Base-by-base conservation (phyloP, 768 basidiomycete species). In the Xerocomus brunneocitrinus region DNA sequence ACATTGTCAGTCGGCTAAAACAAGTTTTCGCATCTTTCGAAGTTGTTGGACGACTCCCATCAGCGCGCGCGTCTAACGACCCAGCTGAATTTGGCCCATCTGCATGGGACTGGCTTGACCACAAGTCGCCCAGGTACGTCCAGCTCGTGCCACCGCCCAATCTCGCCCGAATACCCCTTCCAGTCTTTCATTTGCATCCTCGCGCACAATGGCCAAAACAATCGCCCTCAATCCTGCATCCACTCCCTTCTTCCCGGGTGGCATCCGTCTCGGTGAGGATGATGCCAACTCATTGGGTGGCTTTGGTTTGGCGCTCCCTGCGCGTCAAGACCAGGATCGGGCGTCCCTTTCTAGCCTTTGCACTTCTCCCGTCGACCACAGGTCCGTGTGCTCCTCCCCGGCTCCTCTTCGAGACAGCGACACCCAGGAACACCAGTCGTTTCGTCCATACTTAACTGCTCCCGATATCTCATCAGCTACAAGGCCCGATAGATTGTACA, bases 211-310 rank as follows among this genome's bases (percentile, higher is more conserved):
- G 84, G 83, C 86, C 57, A 83, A 82, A 78, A 87, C 83, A 63
- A 84, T 81, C 63, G 78, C 86, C 55, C 74, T 91, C 62, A 90
- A 91, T 71, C 88, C 89, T 58, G 78, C 87, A 57, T 91, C 89
- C 54, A 83, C 83, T 67, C 89, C 89, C 47, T 91, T 91, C 79
- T 89, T 89, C 68, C 89, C 89, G 56, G 86, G 85, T 50, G 62
- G 52, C 50, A 66, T 81, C 60, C 82, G 83, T 58, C 64, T 75
- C 59, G 73, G 65, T 62, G 84, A 83, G 52, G 82, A 85, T 54
- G 83, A 84, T 50, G 73, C 71, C 10, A 40, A 51, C 39, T 16
- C 39, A 45, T 65, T 68, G 46, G 70, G 66, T 62, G 73, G 72
- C 54, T 67, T 79, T 41, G 71, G 71, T 50, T 79, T 80, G 61